Evolutionary conservation across 164 flowering plant species (phyloP).

Genomic region (Malania oleifera): DNA sequence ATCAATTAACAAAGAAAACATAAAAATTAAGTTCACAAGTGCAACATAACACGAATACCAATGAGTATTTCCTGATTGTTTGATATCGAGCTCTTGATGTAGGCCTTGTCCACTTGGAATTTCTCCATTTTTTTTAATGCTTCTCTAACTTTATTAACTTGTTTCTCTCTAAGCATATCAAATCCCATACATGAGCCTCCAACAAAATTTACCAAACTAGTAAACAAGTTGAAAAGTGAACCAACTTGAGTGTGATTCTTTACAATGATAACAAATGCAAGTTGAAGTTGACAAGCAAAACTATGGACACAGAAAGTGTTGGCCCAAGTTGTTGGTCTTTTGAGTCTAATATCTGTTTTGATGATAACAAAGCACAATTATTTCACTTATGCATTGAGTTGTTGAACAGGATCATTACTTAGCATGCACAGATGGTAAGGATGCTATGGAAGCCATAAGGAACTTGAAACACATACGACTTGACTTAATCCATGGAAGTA

Average conservation of each 20-base stretch:
- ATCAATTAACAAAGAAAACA: slow-evolving; percentile 2
- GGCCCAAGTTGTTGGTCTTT: too few species aligned
- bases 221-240: not conserved
- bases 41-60: slow-evolving; percentile 6
- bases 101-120: slow-evolving; percentile 4
- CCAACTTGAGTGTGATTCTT: slow-evolving; percentile 7
- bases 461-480: too few species aligned
- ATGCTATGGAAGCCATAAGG: too few species aligned
- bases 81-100: too few species aligned
- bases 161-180: slow-evolving; percentile 11
- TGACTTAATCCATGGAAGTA: too few species aligned
- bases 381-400: too few species aligned
- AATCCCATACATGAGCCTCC: slow-evolving; percentile 7
- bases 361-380: too few species aligned
- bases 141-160: not conserved
- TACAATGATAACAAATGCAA: slow-evolving; percentile 6
- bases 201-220: slow-evolving; percentile 8
- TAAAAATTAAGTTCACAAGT: not conserved
- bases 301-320: slow-evolving; percentile 20
- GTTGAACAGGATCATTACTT: too few species aligned
- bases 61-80: too few species aligned
- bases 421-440: too few species aligned
- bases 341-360: too few species aligned
- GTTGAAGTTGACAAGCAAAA: slow-evolving; percentile 18
- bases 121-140: not conserved